phyloP scores from a whole-genome alignment of 2,329 filamentous ascomycete species.

The Fusarium sp. region DNA sequence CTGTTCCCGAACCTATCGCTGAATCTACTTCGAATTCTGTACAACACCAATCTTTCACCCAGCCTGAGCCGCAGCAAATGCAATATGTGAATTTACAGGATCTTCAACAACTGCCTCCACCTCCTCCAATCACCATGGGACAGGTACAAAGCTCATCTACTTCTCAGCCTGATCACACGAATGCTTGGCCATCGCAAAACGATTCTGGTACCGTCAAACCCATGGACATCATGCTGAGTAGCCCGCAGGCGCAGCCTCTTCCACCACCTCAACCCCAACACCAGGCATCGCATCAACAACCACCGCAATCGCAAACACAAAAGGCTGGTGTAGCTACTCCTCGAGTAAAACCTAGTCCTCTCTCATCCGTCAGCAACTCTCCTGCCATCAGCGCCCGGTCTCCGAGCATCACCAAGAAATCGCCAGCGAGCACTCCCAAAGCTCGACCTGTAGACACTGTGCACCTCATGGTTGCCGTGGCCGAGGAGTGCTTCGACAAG shows the following conservation, averaged over 20 bases:
- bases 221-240: constrained; percentile 48
- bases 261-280: constrained; percentile 30
- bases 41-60: constrained; percentile 40
- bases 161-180: constrained; percentile 31
- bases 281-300: constrained; percentile 31
- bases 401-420: constrained; percentile 60
- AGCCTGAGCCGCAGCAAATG: constrained; percentile 47
- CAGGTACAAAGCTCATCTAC: constrained; percentile 40
- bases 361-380: constrained; percentile 59
- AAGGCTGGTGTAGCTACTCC: constrained; percentile 45
- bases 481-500: constrained; percentile 81
- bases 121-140: constrained; percentile 47
- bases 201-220: constrained; percentile 46
- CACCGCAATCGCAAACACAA: constrained; percentile 36
- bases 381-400: constrained; percentile 59
- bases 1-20: constrained; percentile 24
- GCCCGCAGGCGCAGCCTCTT: constrained; percentile 28
- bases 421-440: constrained; percentile 60
- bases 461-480: constrained; percentile 77
- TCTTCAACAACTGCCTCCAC: constrained; percentile 54
- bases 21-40: constrained; percentile 28
- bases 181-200: constrained; percentile 32
- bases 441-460: constrained; percentile 65
- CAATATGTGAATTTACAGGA: constrained; percentile 59
- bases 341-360: constrained; percentile 57